phyloP scores from a whole-genome alignment of 805 yeast species.

The Monosporozyma siamensis region DNA sequence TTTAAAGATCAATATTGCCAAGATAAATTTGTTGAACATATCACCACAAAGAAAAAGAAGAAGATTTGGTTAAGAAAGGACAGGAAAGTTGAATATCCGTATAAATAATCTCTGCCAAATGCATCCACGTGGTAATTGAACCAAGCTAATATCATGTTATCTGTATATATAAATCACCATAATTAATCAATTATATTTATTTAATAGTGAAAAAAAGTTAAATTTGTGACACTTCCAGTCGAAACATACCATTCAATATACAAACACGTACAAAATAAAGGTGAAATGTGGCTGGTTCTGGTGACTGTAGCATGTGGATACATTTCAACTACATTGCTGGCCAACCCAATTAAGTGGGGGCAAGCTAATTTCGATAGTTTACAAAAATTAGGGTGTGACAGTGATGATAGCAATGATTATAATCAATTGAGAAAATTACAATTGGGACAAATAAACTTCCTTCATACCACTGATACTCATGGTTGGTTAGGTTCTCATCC shows the following conservation, averaged over 20 bases:
- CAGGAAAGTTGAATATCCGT: slow-evolving; percentile 79
- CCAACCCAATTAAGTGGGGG: neutral
- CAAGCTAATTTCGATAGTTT: neutral
- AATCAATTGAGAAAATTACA: slow-evolving; percentile 36
- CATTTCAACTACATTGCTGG: neutral
- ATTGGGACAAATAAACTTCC: slow-evolving; percentile 70
- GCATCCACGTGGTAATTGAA: too few species aligned
- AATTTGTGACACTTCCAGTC: too few species aligned
- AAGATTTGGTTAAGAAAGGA: slow-evolving; percentile 88
- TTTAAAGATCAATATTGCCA: slow-evolving; percentile 64
- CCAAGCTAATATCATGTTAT: too few species aligned
- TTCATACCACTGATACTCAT: slow-evolving; percentile 95
- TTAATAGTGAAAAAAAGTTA: too few species aligned
- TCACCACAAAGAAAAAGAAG: slow-evolving; percentile 72
- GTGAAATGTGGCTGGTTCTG: too few species aligned
- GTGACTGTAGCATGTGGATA: too few species aligned
- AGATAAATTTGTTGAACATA: slow-evolving; percentile 78
- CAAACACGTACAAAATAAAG: too few species aligned
- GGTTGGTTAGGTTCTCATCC: slow-evolving; percentile 93
- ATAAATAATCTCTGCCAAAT: slow-evolving; percentile 39
- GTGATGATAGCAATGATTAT: neutral
- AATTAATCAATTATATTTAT: too few species aligned
- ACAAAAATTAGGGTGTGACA: neutral
- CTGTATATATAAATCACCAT: too few species aligned
- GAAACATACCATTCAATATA: too few species aligned